Evolutionary conservation across 495 filamentous ascomycete genomes (phyloP), one percentile per base, ranked within the genome.

Genomic region (Penicillium diatomitis): DNA sequence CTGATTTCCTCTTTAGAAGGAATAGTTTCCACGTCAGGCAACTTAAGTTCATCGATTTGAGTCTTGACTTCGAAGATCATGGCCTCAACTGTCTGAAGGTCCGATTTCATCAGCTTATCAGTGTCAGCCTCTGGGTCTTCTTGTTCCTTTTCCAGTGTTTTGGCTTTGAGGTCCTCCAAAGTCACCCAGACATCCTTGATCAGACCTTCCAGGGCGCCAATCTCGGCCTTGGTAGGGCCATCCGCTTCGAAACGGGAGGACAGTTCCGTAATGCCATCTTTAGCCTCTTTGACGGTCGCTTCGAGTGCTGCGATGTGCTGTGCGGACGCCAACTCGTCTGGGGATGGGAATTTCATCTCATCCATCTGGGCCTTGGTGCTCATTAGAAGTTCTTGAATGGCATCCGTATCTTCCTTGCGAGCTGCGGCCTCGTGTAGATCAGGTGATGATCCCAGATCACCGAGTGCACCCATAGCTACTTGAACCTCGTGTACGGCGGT

Each of bases 291-390:
- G 32, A 91, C 71, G 28, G 87, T 69, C 4, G 73, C 67, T 57
- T 95, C 89, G 2, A 96, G 61, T 0, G 74, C 67, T 49, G 87
- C 83, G 29, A 95, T 69, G 36, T 95, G 85, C 28, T 90, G 84
- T 43, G 87, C 86, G 46, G 76, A 84, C 4, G 85, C 81, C n/a
- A 74, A 57, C 40, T 71, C 70, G 32, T 79, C 76, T 0, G 74
- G 58, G 32, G 76, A 71, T 11, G 86, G 80, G 38, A 90, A 78
- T 11, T 73, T 72, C 38, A 92, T 68, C 32, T 89, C 88, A 33
- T 95, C 90, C 37, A 95, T 71, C 42, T 85, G 82, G 7, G 83
- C 77, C 55, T 94, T 95, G 12, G 87, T 87, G 59, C 89, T 90
- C 41, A 83, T 78, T 27, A 96, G 77, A 40, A 96, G 76, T 0